A percentile compares a stretch with the other conserved stretches of the same genome.
phyloP scores from a whole-genome alignment of 2,329 filamentous ascomycete genomes.

The Colletotrichum karsti region DNA sequence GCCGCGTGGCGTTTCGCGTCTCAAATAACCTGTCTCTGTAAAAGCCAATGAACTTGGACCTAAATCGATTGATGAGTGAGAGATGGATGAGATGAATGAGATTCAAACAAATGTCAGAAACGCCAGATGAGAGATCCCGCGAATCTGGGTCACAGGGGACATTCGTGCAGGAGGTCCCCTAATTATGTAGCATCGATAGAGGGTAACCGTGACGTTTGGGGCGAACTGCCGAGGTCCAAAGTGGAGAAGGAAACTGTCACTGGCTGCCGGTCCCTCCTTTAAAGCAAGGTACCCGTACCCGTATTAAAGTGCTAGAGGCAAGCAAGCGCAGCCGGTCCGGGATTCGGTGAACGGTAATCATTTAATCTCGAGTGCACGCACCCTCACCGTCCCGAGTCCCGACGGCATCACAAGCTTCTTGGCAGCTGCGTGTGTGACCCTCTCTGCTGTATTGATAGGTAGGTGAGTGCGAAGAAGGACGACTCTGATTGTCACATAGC shows the following conservation, averaged over 20 bases:
- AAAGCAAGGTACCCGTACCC: conserved; percentile 8
- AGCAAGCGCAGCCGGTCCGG: too few relatives aligned
- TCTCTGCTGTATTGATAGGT: neutral
- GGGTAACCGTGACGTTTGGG: neutral
- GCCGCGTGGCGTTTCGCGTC: neutral
- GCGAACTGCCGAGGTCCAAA: conserved; percentile 25
- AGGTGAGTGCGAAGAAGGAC: neutral
- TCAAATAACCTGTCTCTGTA: neutral
- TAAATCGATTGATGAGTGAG: neutral
- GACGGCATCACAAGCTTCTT: conserved; percentile 24
- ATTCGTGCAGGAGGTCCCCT: neutral
- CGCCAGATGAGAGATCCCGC: neutral
- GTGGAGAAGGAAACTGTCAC: conserved; percentile 10
- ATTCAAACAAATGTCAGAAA: neutral
- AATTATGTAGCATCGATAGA: conserved; percentile 13
- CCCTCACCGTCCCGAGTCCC: neutral
- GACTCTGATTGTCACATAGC: neutral
- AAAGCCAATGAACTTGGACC: too few relatives aligned
- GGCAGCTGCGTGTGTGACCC: neutral
- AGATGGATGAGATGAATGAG: neutral
- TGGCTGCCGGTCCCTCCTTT: too few relatives aligned
- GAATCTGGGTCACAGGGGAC: neutral
- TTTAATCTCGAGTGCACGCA: neutral
- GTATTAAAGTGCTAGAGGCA: too few relatives aligned
- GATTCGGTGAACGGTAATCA: neutral